Evolutionary conservation across 108 stramenopile genomes (phyloP), one percentile per base, ranked within the genome.

Genomic region (Pseudonitzschia multiseries): DNA sequence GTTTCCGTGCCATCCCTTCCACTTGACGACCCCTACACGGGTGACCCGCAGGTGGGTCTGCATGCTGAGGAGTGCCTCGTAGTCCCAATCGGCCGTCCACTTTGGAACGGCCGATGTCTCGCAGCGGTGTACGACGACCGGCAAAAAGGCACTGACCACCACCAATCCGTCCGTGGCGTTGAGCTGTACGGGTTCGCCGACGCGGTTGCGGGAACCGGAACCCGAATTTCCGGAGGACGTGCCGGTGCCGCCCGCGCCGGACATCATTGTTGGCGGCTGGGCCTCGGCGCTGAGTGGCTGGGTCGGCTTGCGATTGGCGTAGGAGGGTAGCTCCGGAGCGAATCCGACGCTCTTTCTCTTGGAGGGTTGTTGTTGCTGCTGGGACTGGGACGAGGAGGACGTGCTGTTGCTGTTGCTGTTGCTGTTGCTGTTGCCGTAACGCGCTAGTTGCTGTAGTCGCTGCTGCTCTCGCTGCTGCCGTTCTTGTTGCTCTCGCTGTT

Each of bases 31-130:
- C 14, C 98, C 97, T 8, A 98, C 86, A 13, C 96, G 70, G 15
- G 94, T 95, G 2, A 98, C 94, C 12, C 98, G 89, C 62, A 97
- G 79, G 78, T 92, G 89, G 46, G 93, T 92, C 73, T 97, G 94
- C 85, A 98, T 93, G 27, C 90, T 89, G 26, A 99, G 83, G 61
- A 99, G 79, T 26, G 87, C 88, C 69, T 98, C 97, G 69, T 97
- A 94, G 86, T 99, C 97, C 99, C 97, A 97, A 77, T 91, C 90
- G 12, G 89, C 93, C 0, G 78, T 74, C 93, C 93, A 94, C 59
- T 89, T 75, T 52, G 87, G 87, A 2, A 71, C 60, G 27, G 81
- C 81, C 26, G 76, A 70, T 13, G 61, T 62, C n/a, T 62, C 61
- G 29, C 20, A 13, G 18, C 94, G 85, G 56, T 89, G 88, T 32